These are phyloP conservation scores for Aspergillus persii DNA, from an alignment of 2,329 filamentous ascomycete species.

Conservation along the genomic window DNA sequence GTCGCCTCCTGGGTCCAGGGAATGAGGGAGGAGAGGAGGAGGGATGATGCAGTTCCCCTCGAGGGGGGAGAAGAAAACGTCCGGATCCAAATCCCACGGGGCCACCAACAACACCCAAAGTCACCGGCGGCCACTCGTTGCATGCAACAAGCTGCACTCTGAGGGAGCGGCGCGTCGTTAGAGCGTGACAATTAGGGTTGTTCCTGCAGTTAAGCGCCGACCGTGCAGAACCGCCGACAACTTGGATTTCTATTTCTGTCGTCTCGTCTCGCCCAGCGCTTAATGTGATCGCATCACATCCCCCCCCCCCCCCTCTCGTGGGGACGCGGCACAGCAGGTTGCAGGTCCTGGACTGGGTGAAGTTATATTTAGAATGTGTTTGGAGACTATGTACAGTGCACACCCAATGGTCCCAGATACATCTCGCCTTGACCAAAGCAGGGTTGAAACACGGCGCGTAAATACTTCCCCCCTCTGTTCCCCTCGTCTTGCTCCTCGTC, in stretches of 20 bases:
- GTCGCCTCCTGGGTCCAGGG: background rate
- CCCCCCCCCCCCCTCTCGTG: background rate
- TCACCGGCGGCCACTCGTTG: background rate
- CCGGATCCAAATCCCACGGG: too few species aligned
- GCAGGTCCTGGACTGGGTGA: background rate
- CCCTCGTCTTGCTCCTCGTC: background rate
- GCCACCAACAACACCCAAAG: too few species aligned
- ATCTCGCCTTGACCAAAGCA: background rate
- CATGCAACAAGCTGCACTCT: background rate
- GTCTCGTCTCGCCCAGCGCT: background rate
- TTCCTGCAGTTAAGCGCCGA: constrained; percentile 6
- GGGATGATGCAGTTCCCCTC: background rate
- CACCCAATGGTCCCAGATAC: background rate
- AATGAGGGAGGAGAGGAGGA: too few species aligned
- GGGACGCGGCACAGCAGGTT: too few species aligned
- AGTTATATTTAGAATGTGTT: background rate
- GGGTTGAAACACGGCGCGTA: constrained; percentile 23
- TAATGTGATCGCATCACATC: background rate
- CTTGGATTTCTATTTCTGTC: constrained; percentile 1
- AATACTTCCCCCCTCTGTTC: constrained; percentile 1
- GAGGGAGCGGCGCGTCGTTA: background rate
- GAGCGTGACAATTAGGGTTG: background rate
- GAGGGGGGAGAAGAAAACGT: background rate
- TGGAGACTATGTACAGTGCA: background rate
- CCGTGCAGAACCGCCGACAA: background rate